Conservation (phyloP, 805 yeast species). For the Alloascoidea africana region DNA sequence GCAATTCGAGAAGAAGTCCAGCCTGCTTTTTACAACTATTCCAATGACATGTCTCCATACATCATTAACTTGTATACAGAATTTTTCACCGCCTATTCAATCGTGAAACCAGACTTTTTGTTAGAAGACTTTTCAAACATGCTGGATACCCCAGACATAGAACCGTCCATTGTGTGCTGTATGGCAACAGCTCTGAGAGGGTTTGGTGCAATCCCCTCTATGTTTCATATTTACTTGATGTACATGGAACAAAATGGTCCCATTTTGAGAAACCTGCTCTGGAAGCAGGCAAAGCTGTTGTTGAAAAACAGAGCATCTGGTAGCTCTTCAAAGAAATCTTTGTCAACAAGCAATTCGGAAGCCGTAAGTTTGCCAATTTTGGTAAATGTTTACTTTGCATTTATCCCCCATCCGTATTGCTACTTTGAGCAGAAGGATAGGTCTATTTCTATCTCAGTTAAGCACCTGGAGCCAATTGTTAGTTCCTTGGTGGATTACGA, state of each 20-base stretch:
- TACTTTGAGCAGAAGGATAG: constrained; percentile 6
- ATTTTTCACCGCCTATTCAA: not conserved
- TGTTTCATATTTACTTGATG: not conserved
- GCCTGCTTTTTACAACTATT: not conserved
- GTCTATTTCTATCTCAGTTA: constrained; percentile 6
- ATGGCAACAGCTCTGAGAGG: not conserved
- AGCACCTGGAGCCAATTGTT: constrained; percentile 3
- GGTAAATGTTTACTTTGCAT: not conserved
- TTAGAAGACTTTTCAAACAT: not conserved
- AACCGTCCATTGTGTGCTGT: not conserved
- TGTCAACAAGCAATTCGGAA: constrained; percentile 1
- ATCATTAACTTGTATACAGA: not conserved
- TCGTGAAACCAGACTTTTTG: not conserved
- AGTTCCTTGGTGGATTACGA: constrained; percentile 6
- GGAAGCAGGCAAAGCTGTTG: not conserved
- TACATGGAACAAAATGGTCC: not conserved
- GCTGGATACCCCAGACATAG: not conserved
- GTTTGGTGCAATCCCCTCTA: not conserved
- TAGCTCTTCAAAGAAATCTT: not conserved
- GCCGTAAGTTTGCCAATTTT: not conserved
- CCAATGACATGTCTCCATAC: not conserved
- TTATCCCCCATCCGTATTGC: constrained; percentile 6
- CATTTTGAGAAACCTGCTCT: not conserved
- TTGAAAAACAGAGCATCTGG: not conserved
- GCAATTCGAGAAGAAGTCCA: not conserved